Conservation (phyloP, 805 yeast species). For the Candida loeiensis region DNA sequence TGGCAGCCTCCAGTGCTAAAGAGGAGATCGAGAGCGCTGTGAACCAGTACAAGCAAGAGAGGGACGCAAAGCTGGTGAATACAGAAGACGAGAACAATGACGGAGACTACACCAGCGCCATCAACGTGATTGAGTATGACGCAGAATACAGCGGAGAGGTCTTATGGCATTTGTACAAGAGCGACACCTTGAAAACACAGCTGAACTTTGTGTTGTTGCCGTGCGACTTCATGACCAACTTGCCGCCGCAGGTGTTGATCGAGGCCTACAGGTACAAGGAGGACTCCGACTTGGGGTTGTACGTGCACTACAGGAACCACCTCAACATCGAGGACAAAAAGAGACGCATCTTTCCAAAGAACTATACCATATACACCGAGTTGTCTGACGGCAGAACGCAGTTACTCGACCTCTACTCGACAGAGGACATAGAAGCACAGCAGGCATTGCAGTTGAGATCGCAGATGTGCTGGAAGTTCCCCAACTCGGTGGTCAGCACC, state of each 20-base stretch:
- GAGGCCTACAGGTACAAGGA: conserved; percentile 77
- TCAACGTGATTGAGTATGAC: conserved; percentile 31
- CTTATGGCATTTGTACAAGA: conserved; percentile 46
- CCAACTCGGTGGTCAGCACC: conserved; percentile 73
- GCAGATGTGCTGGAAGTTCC: conserved; percentile 86
- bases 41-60: conserved; percentile 40
- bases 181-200: conserved; percentile 31
- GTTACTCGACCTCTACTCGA: conserved; percentile 69
- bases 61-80: conserved; percentile 19
- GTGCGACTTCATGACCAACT: conserved; percentile 89
- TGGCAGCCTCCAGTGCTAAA: conserved; percentile 47
- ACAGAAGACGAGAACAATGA: conserved; percentile 10
- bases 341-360: conserved; percentile 50
- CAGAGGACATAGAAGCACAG: conserved; percentile 63
- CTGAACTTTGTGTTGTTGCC: conserved; percentile 72
- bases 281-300: conserved; percentile 65
- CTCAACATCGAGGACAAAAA: conserved; percentile 80
- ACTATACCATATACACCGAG: conserved; percentile 64
- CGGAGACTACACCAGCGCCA: conserved; percentile 17
- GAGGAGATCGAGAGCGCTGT: conserved; percentile 49
- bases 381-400: conserved; percentile 39
- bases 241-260: conserved; percentile 84
- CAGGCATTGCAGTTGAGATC: conserved; percentile 76
- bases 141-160: conserved; percentile 62
- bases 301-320: conserved; percentile 70